Evolutionary conservation across 2,329 filamentous ascomycete genomes (phyloP).

Genomic region (Fusarium scirpi): DNA sequence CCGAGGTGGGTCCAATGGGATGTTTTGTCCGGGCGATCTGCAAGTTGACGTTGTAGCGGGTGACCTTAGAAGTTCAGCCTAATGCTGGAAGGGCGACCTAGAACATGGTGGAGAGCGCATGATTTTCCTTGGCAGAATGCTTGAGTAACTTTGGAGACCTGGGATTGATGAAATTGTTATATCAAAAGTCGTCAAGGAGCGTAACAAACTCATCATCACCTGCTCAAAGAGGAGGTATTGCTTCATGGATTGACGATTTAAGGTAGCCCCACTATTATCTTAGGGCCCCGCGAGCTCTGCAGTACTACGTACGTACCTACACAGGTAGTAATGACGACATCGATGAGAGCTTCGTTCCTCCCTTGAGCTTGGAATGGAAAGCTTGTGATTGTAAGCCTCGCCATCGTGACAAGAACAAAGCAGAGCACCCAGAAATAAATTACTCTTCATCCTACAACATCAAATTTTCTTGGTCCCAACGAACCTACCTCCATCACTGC

Average conservation of each 20-base stretch:
- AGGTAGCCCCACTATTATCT: conserved; percentile 25
- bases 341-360: conserved; percentile 32
- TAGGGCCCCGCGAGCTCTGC: conserved; percentile 5
- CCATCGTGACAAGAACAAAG: conserved; percentile 16
- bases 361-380: conserved; percentile 36
- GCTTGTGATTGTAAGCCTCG: conserved; percentile 30
- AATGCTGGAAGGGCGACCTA: neutral
- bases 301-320: neutral
- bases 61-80: conserved; percentile 6
- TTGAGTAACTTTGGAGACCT: neutral
- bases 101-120: neutral
- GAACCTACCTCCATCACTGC: neutral
- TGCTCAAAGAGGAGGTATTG: neutral
- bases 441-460: neutral
- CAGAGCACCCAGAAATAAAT: neutral
- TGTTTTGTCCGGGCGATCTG: conserved; percentile 33
- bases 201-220: conserved; percentile 26
- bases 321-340: conserved; percentile 40
- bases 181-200: conserved; percentile 20
- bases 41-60: conserved; percentile 30
- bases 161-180: conserved; percentile 2
- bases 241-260: conserved; percentile 13
- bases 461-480: neutral
- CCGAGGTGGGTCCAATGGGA: conserved; percentile 21
- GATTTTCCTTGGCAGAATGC: neutral